Conservation (phyloP, 2,329 filamentous ascomycete genomes). For the Exophiala bonariae region DNA sequence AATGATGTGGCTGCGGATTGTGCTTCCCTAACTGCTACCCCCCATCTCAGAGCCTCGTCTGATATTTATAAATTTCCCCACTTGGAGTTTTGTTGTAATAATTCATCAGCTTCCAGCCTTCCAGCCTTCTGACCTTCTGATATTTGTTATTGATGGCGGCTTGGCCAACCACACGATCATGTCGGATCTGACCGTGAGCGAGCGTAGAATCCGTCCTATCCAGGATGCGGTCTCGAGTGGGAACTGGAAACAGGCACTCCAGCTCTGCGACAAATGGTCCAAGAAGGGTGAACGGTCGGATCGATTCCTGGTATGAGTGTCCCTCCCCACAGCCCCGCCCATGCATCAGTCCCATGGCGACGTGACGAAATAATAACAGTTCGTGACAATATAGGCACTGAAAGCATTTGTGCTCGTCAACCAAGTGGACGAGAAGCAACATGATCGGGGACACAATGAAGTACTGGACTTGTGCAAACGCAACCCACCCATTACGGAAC, state of each 20-base stretch:
- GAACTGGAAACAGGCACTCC: slow-evolving; percentile 51
- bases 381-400: slow-evolving; percentile 25
- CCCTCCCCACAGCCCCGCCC: background rate
- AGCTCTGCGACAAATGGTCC: slow-evolving; percentile 52
- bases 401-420: slow-evolving; percentile 29
- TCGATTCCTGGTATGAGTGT: slow-evolving; percentile 26
- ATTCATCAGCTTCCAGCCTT: too few relatives aligned
- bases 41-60: too few relatives aligned
- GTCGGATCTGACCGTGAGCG: slow-evolving; percentile 26
- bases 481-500: slow-evolving; percentile 43
- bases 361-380: slow-evolving; percentile 6
- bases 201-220: slow-evolving; percentile 47
- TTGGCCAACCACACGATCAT: slow-evolving; percentile 12
- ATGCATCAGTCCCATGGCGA: too few relatives aligned
- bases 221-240: slow-evolving; percentile 49
- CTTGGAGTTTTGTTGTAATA: too few relatives aligned
- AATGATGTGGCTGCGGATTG: too few relatives aligned
- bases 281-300: slow-evolving; percentile 54
- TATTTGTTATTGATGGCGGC: background rate
- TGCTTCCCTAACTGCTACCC: too few relatives aligned
- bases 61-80: too few relatives aligned
- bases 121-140: too few relatives aligned
- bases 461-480: slow-evolving; percentile 43
- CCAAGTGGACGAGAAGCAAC: slow-evolving; percentile 42
- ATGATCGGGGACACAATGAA: slow-evolving; percentile 43